phyloP scores from a whole-genome alignment of 2,329 filamentous ascomycete species.

The Dactylellina sp. region DNA sequence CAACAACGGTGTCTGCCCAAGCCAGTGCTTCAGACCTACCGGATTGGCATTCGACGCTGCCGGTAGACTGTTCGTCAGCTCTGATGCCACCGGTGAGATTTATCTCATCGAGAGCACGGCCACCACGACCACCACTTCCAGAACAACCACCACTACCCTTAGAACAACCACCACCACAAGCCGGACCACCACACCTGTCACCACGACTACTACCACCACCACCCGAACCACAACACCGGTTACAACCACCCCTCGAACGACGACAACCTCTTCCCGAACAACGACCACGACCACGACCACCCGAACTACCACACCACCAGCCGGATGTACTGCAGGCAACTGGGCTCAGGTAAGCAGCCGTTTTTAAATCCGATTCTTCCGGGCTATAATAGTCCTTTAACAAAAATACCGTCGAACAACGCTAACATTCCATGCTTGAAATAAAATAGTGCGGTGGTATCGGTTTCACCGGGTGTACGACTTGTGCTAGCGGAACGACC shows the following conservation, averaged over 20 bases:
- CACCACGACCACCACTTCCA: conserved; percentile 26
- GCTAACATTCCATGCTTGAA: background rate
- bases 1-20: conserved; percentile 51
- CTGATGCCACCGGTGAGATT: conserved; percentile 75
- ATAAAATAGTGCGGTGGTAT: conserved; percentile 60
- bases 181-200: conserved; percentile 22
- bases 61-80: conserved; percentile 73
- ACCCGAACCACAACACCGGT: background rate
- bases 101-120: conserved; percentile 67
- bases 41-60: conserved; percentile 65
- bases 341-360: conserved; percentile 21
- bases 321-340: background rate
- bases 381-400: background rate
- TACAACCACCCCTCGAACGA: background rate
- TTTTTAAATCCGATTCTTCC: too few relatives aligned
- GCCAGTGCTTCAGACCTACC: conserved; percentile 56
- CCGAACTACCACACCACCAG: conserved; percentile 7
- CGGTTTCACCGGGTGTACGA: conserved; percentile 56
- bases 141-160: conserved; percentile 7
- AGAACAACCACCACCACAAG: conserved; percentile 14
- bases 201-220: conserved; percentile 13
- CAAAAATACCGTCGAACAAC: too few relatives aligned
- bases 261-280: conserved; percentile 12
- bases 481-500: conserved; percentile 53
- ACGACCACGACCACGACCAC: conserved; percentile 18